Evolutionary conservation across 106 monocot genomes (phyloP), one percentile per base, ranked within the genome.

Genomic region (Hemerocallis citrina): DNA sequence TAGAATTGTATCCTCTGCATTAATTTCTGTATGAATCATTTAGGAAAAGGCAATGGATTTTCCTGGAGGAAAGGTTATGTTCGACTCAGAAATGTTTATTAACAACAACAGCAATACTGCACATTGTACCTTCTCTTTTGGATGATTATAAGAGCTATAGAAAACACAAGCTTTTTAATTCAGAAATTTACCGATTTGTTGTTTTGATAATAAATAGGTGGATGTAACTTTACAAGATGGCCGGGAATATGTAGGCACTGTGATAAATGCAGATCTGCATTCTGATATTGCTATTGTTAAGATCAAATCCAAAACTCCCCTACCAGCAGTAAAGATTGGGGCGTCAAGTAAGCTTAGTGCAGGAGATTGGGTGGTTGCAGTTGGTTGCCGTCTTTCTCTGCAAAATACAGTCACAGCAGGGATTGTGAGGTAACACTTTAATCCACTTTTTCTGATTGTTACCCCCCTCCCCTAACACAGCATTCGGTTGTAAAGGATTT

Each of bases 191-290:
- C n/a, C n/a, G n/a, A n/a, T n/a, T n/a, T 37, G 22, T 45, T 62
- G 31, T 33, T 67, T 48, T 34, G 11, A 33, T 30, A 38, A 58
- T 21, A 56, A 31, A 63, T 49, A 95, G 95, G 86, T 95, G 63
- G 82, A 76, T 51, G 95, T 96, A 48, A 90, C 83, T 31, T 68
- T 96, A 57, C 90, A 90, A 84, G 95, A 96, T 81, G 95, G 95
- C 11, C 77, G 95, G 27, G 47, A 71, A 63, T 90, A 86, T 70
- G 78, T 84, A 52, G 95, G 81, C 45, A 58, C 24, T 44, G 76
- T 96, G 7, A 6, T 84, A 7, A 84, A 77, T 74, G 84, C 79
- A 49, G 95, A 96, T 71, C 63, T 77, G 40, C 81, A 81, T 33
- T 96, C 95, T 28, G 95, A 96, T 55, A 78, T 96, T 69, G 95